These are phyloP conservation scores for Ophiostoma piceae DNA, from an alignment of 2,329 filamentous ascomycete genomes.

Conservation along the genomic window DNA sequence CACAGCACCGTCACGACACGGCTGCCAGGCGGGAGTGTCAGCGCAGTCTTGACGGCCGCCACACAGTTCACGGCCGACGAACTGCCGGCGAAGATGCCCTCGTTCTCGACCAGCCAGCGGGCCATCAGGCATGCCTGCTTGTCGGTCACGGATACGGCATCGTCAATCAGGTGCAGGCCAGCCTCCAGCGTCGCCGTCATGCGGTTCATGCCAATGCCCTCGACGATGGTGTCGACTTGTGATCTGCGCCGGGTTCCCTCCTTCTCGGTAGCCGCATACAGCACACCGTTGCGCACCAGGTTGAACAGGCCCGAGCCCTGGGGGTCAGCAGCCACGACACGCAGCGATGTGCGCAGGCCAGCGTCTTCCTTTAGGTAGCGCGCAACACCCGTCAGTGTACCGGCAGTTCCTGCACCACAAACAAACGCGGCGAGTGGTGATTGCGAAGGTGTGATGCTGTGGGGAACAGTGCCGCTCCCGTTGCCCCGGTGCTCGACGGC, in stretches of 20 bases:
- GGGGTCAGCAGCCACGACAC: slow-evolving; percentile 83
- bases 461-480: not conserved
- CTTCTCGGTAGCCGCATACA: slow-evolving; percentile 84
- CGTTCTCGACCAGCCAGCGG: slow-evolving; percentile 90
- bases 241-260: slow-evolving; percentile 85
- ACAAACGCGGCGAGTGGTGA: slow-evolving; percentile 72
- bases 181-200: slow-evolving; percentile 91
- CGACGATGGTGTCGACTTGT: slow-evolving; percentile 93
- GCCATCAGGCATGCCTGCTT: slow-evolving; percentile 89
- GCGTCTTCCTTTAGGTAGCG: slow-evolving; percentile 69
- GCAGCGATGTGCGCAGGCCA: slow-evolving; percentile 50
- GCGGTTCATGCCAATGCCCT: slow-evolving; percentile 92
- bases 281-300: slow-evolving; percentile 85
- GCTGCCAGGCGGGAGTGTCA: slow-evolving; percentile 55
- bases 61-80: slow-evolving; percentile 97
- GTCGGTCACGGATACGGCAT: slow-evolving; percentile 84
- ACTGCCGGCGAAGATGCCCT: slow-evolving; percentile 90
- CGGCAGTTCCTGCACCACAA: slow-evolving; percentile 88
- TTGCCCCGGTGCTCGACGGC: not conserved
- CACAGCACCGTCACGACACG: slow-evolving; percentile 78
- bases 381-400: slow-evolving; percentile 84
- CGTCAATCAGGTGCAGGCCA: slow-evolving; percentile 78
- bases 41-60: slow-evolving; percentile 65
- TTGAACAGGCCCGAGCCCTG: slow-evolving; percentile 93
- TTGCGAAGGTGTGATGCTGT: not conserved